Percentiles rank a stretch among this genome's conserved stretches.
phyloP scores from a whole-genome alignment of 2,329 filamentous ascomycete species.

The Fusarium graminum region DNA sequence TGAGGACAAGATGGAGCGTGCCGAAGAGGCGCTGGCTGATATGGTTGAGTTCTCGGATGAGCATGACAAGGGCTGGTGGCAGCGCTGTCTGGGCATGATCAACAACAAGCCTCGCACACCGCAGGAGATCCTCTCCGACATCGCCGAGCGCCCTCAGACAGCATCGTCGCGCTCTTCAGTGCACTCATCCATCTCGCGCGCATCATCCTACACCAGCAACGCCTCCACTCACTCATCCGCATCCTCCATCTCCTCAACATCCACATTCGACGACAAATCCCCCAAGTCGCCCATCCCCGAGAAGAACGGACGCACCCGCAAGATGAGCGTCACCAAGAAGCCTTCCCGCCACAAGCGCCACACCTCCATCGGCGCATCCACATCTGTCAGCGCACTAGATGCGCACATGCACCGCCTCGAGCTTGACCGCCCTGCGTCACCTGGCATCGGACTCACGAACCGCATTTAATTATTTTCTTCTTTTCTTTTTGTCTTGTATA shows the following conservation, averaged over 20 bases:
- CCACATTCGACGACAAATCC: slow-evolving; percentile 39
- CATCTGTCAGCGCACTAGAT: slow-evolving; percentile 44
- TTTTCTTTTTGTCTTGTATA: background rate
- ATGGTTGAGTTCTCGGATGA: slow-evolving; percentile 47
- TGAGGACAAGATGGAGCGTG: slow-evolving; percentile 46
- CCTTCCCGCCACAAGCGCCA: slow-evolving; percentile 44
- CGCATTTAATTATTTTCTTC: slow-evolving; percentile 35
- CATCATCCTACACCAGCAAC: slow-evolving; percentile 47
- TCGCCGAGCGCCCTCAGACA: slow-evolving; percentile 40
- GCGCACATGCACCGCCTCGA: slow-evolving; percentile 47
- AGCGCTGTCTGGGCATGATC: slow-evolving; percentile 45
- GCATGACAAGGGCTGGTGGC: slow-evolving; percentile 50
- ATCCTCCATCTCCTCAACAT: slow-evolving; percentile 46
- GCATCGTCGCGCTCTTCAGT: slow-evolving; percentile 31
- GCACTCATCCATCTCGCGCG: slow-evolving; percentile 48
- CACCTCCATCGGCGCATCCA: slow-evolving; percentile 39
- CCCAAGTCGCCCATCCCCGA: slow-evolving; percentile 37
- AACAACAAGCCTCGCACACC: slow-evolving; percentile 44
- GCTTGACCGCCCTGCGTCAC: slow-evolving; percentile 48
- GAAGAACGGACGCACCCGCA: slow-evolving; percentile 47
- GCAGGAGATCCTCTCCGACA: slow-evolving; percentile 50
- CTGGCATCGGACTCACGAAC: slow-evolving; percentile 49
- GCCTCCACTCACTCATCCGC: slow-evolving; percentile 38
- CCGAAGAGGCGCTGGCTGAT: slow-evolving; percentile 46
- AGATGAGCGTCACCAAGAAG: slow-evolving; percentile 50